Evolutionary conservation across 2,329 filamentous ascomycete genomes (phyloP).

Genomic region (Alternaria sp.): DNA sequence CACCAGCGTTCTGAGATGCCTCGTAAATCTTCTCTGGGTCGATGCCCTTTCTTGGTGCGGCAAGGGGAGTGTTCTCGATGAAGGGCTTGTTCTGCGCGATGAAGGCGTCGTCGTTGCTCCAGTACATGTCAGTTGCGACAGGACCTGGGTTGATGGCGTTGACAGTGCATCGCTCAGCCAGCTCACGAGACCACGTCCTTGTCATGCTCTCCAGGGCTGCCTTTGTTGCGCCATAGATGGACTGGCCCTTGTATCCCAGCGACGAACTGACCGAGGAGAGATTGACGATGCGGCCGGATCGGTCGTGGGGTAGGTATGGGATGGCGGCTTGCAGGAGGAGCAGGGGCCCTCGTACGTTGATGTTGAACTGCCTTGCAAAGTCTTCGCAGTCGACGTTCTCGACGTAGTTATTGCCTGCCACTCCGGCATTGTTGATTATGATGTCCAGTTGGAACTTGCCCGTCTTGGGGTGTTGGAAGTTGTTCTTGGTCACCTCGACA

Average conservation of each 20-base stretch:
- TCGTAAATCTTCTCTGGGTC: conserved; percentile 66
- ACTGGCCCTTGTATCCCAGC: conserved; percentile 66
- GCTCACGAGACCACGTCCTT: conserved; percentile 70
- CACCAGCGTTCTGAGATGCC: conserved; percentile 58
- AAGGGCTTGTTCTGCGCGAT: conserved; percentile 67
- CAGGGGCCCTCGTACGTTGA: conserved; percentile 84
- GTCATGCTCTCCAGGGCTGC: conserved; percentile 74
- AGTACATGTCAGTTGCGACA: conserved; percentile 70
- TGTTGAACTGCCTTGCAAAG: conserved; percentile 75
- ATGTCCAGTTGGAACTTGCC: conserved; percentile 77
- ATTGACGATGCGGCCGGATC: conserved; percentile 70
- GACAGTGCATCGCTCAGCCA: conserved; percentile 69
- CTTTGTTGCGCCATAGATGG: conserved; percentile 71
- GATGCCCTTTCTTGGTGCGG: conserved; percentile 66
- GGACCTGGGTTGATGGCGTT: conserved; percentile 73
- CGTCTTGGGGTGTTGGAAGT: conserved; percentile 64
- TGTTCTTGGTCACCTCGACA: conserved; percentile 65
- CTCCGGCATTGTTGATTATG: conserved; percentile 85
- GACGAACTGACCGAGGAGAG: conserved; percentile 66
- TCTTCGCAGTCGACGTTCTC: conserved; percentile 69
- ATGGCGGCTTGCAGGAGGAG: conserved; percentile 77
- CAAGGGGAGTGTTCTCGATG: conserved; percentile 71
- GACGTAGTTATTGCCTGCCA: conserved; percentile 69
- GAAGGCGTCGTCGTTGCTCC: conserved; percentile 64
- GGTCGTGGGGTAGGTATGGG: conserved; percentile 74